These are phyloP conservation scores for Murraya koenigii DNA, from an alignment of 345 rosid species.

Conservation along the genomic window DNA sequence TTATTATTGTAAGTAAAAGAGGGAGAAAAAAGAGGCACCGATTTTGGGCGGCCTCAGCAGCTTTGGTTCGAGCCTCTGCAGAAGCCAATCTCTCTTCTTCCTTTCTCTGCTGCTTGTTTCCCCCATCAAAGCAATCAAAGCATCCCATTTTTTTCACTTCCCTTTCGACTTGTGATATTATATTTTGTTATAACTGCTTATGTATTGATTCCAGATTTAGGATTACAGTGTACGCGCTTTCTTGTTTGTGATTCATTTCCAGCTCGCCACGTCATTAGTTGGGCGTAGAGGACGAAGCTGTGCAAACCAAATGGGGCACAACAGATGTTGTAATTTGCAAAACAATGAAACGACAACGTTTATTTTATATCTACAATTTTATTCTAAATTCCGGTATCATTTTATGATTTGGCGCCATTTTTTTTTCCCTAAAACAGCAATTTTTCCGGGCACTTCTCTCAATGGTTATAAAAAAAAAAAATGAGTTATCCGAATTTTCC, in stretches of 20 bases:
- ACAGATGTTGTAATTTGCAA: not conserved
- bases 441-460: too few relatives aligned
- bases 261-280: conserved; percentile 4
- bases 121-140: conserved; percentile 53
- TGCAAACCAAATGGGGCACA: not conserved
- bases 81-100: conserved; percentile 75
- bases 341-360: not conserved
- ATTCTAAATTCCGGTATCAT: not conserved
- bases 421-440: not conserved
- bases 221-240: not conserved
- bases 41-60: conserved; percentile 96
- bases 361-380: not conserved
- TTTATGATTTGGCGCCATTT: not conserved
- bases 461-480: too few relatives aligned
- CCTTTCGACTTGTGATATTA: not conserved
- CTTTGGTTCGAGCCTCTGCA: conserved; percentile 89
- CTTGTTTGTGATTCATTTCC: not conserved
- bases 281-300: not conserved
- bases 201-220: not conserved
- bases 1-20: not conserved
- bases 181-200: not conserved
- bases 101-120: conserved; percentile 46
- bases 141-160: conserved; percentile 46
- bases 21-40: conserved; percentile 32
- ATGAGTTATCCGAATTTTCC: not conserved